These are phyloP conservation scores for Gaeumannomyces tritici DNA, from an alignment of 2,329 filamentous ascomycete genomes.

Conservation along the genomic window DNA sequence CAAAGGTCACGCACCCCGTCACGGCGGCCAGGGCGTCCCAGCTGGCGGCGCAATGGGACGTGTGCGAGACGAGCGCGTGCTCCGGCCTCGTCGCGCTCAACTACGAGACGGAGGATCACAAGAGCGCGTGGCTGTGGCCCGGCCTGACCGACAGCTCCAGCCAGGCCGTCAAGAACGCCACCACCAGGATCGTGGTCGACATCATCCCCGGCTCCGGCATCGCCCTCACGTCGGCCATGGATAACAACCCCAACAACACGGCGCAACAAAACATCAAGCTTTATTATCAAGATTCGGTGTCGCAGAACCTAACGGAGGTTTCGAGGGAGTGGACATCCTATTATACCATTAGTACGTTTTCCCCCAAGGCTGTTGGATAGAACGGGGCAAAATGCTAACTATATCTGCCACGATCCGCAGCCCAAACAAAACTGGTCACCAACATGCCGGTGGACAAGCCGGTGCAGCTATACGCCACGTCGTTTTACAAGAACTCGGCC, in stretches of 20 bases:
- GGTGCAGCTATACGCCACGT: background rate
- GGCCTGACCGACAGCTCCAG: background rate
- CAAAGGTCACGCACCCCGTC: background rate
- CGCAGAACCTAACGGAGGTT: background rate
- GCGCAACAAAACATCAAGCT: background rate
- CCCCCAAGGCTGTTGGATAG: too few species aligned
- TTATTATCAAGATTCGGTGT: background rate
- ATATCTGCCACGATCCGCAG: background rate
- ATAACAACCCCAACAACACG: background rate
- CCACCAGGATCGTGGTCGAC: background rate
- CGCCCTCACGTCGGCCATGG: background rate
- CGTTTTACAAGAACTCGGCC: background rate
- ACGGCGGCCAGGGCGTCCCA: background rate
- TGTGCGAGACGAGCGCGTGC: background rate
- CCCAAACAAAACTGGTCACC: background rate
- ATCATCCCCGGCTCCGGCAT: background rate
- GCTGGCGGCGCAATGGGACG: slow-evolving; percentile 1
- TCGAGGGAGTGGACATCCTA: background rate
- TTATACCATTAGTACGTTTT: background rate
- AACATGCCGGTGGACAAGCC: background rate
- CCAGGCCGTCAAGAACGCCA: background rate
- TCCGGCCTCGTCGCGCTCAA: background rate
- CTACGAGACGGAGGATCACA: background rate
- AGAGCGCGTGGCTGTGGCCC: background rate
- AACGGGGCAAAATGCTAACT: background rate